These are phyloP conservation scores for Coffea canephora DNA, from an alignment of 257 asterid species.

Conservation along the genomic window DNA sequence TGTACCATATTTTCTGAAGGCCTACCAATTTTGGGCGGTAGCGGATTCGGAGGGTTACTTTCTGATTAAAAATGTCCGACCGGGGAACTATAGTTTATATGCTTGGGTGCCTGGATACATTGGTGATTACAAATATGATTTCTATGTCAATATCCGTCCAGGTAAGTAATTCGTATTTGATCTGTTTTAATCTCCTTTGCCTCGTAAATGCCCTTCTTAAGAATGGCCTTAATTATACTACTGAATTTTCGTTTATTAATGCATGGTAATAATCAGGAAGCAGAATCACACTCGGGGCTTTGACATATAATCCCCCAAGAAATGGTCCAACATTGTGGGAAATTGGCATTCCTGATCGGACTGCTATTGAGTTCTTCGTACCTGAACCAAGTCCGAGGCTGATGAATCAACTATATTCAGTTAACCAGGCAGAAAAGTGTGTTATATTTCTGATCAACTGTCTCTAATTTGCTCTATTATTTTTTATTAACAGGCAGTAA, in stretches of 20 bases:
- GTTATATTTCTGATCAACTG: conserved; percentile 7
- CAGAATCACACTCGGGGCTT: conserved; percentile 38
- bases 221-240: neutral
- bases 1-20: conserved; percentile 36
- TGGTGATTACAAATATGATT: conserved; percentile 56
- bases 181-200: neutral
- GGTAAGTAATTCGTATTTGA: conserved; percentile 47
- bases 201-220: neutral
- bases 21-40: conserved; percentile 77
- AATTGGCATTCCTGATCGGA: conserved; percentile 81
- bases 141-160: conserved; percentile 38
- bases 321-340: conserved; percentile 87
- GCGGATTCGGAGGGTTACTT: conserved; percentile 59
- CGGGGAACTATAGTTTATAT: conserved; percentile 64
- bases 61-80: conserved; percentile 40
- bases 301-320: conserved; percentile 61
- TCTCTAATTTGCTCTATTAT: neutral
- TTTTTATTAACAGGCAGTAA: neutral
- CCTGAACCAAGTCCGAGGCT: conserved; percentile 74
- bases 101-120: conserved; percentile 86
- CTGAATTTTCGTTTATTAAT: neutral
- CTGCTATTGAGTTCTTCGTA: conserved; percentile 71
- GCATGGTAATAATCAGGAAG: conserved; percentile 32
- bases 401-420: conserved; percentile 51
- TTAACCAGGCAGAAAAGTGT: conserved; percentile 41